Evolutionary conservation across 495 filamentous ascomycete genomes (phyloP).

Genomic region (Talaromyces wortmannii): DNA sequence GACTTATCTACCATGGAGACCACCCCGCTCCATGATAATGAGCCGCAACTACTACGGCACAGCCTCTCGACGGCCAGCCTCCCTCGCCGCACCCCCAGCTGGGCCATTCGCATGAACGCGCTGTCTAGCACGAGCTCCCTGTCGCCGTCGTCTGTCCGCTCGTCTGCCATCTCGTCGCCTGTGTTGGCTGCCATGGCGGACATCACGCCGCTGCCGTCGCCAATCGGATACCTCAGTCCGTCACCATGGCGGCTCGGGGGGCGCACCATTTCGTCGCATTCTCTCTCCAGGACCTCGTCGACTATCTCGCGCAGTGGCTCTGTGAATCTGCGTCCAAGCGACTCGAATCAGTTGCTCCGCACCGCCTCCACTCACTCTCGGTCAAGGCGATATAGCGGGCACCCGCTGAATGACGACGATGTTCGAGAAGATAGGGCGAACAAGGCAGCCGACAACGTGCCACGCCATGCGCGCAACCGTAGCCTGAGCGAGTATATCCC

Average conservation of each 20-base stretch:
- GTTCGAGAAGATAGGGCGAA: constrained; percentile 6
- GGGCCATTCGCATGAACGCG: constrained; percentile 32
- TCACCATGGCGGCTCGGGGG: constrained; percentile 59
- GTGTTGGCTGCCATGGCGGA: constrained; percentile 77
- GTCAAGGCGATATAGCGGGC: constrained; percentile 19
- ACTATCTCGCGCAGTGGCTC: constrained; percentile 28
- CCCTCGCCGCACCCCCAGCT: constrained; percentile 43
- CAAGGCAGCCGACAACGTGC: constrained; percentile 20
- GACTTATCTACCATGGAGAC: constrained; percentile 18
- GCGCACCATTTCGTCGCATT: constrained; percentile 21
- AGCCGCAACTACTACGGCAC: constrained; percentile 22
- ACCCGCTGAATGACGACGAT: background rate
- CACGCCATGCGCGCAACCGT: constrained; percentile 55
- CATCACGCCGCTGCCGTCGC: constrained; percentile 89
- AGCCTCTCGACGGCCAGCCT: constrained; percentile 38
- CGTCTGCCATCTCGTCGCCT: constrained; percentile 57
- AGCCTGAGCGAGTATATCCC: constrained; percentile 86
- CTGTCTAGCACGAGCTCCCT: constrained; percentile 44
- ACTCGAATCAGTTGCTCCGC: constrained; percentile 31
- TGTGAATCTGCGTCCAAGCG: constrained; percentile 30
- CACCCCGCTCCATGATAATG: constrained; percentile 24
- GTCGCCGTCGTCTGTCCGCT: constrained; percentile 54
- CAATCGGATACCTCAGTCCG: constrained; percentile 56
- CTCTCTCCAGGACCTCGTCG: constrained; percentile 33
- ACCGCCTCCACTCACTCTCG: constrained; percentile 23